Base-by-base conservation (phyloP, 768 basidiomycete species). In the Hygrophoropsis aurantiaca region DNA sequence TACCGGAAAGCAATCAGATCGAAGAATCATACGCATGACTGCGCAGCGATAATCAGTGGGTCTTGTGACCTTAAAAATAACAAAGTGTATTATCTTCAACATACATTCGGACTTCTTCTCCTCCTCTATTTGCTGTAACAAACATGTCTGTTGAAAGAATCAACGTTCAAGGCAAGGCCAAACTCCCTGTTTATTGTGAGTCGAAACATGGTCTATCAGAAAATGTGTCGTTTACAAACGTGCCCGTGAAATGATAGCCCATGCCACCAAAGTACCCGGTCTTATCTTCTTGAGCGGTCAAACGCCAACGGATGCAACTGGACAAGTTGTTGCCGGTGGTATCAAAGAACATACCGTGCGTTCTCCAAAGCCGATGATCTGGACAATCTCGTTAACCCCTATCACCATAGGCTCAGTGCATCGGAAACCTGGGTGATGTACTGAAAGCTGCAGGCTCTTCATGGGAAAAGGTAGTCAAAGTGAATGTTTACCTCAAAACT, bases 221-320 rank as follows among this genome's bases (percentile, higher is more conserved):
- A 4, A 15, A 19, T 10, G 19, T 16, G 9, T 15, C 7, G 8
- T n/a, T 34, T 51, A 6, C 20, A 52, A 13, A 25, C 33, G 25
- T 18, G 39, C 18, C 9, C 15, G 42, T 24, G 15, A 26, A 25
- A 37, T 18, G 34, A 37, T 52, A 81, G 79, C 79, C 11, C 79
- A 80, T 66, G 79, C 77, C 13, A 76, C 74, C 11, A 82, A 81
- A 58, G 69, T 75, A 11, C 74, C 78, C 2, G 80, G 81, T 5
- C 59, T 84, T 40, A 75, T 82, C 50, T 84, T 82, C 60, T 65
- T 82, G 33, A 83, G 80, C 49, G 83, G 81, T 4, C 80, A 82
- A 59, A 76, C 74, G 5, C 82, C 82, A 1, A 71, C 74, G 11
- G 77, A 75, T 52, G 65, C 59, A 44, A 60, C 70, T 33, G 80